phyloP scores from a whole-genome alignment of 2,329 filamentous ascomycete species.

The Beauveria caledonica region DNA sequence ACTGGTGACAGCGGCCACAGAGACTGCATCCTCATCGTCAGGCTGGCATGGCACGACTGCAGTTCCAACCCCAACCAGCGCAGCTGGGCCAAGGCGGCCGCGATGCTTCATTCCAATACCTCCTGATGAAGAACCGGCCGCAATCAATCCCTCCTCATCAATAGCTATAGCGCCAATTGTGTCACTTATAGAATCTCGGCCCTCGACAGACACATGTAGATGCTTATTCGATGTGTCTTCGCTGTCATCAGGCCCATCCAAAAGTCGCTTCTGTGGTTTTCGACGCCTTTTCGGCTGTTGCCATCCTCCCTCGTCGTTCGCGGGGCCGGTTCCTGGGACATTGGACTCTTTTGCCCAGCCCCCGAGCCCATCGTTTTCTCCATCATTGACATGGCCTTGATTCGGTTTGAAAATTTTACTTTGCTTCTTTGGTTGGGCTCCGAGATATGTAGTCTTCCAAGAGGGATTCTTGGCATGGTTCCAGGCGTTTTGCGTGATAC shows the following conservation, averaged over 20 bases:
- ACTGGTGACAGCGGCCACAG: conserved; percentile 79
- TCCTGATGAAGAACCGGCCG: conserved; percentile 90
- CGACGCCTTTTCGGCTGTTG: conserved; percentile 8
- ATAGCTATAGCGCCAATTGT: conserved; percentile 95
- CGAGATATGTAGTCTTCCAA: not conserved
- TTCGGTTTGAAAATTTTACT: not conserved
- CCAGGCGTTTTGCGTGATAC: conserved; percentile 3
- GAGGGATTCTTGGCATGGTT: conserved; percentile 4
- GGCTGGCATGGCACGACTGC: conserved; percentile 73
- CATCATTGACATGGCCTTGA: not conserved
- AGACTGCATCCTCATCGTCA: conserved; percentile 58
- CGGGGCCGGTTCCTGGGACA: not conserved
- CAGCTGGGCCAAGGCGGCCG: conserved; percentile 85
- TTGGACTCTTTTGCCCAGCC: not conserved
- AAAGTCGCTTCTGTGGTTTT: not conserved
- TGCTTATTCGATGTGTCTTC: not conserved
- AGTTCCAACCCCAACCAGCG: conserved; percentile 84
- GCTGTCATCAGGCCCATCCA: not conserved
- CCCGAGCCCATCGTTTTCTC: not conserved
- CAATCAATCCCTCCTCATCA: conserved; percentile 77
- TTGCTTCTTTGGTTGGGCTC: not conserved
- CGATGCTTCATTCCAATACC: conserved; percentile 98
- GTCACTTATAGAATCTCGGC: conserved; percentile 68
- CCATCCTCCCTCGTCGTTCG: not conserved
- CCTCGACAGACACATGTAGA: conserved; percentile 11